Evolutionary conservation across 179 eudicot genomes (phyloP), one percentile per base, ranked within the genome.

Genomic region (Patellifolia procumbens): DNA sequence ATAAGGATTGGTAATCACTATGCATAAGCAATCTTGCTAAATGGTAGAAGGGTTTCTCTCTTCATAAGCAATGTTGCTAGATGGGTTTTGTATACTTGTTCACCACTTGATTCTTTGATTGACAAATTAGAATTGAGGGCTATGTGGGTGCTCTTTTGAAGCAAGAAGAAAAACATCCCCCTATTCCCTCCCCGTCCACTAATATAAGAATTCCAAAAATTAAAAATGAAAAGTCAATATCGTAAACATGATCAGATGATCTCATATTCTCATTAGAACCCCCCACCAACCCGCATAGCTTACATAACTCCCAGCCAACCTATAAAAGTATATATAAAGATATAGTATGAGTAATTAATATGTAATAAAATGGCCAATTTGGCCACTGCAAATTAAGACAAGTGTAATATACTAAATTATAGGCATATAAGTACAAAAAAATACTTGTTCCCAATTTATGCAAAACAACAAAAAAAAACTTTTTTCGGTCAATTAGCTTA

Each of bases 21-120:
- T 9, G 32, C 26, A 22, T n/a, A 65, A 72, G 81, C 67, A 53
- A 79, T 45, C 52, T 79, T 59, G 15, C 52, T 42, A 34, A 39
- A 51, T 26, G 66, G 67, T 67, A 76, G 68, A 45, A 67, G 63
- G 26, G 9, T 67, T 16, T 7, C 63, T 51, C 28, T 34, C 24
- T 11, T 51, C 29, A 17, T 22, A 66, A 73, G 81, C 68, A 55
- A 79, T 46, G 43, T 79, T 60, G 16, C 53, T 45, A 58, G 26
- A 67, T 34, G 79, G 75, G 71, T 37, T 28, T 68, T 80, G 72
- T 62, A 75, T 75, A 68, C 79, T 75, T 80, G 69, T 29, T 28
- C 60, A 75, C 61, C 74, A 80, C 82, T 74, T 42, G 26, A 79
- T 74, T 72, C 79, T 55, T 62, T 78, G 58, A 52, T 74, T 77